Base-by-base conservation (phyloP, 495 filamentous ascomycete species). In the Lasiosphaeria miniovina region DNA sequence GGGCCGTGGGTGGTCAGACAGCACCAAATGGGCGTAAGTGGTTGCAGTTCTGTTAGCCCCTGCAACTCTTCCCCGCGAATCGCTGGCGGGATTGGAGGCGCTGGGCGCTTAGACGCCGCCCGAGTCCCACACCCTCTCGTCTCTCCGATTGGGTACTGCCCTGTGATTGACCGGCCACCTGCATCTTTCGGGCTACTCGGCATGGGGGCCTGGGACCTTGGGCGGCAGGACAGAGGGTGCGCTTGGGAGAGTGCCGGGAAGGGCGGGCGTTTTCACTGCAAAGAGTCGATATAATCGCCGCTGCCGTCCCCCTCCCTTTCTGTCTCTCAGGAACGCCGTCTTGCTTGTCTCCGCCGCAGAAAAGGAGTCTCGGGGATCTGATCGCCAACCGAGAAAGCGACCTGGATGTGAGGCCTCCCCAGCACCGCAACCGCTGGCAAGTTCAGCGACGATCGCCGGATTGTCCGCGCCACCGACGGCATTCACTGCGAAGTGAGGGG, bases 151-250 rank as follows among this genome's bases (percentile, higher is more conserved):
- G 68, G 68, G 61, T 61, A 51, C 46, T 8, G 4, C 8, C 11
- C 60, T 64, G 68, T 71, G 68, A 71, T 66, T 62, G 61, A 62
- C 65, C 54, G 61, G 36, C 68, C 57, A 58, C 63, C 59, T 52
- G 65, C 68, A 64, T 66, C 63, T 68, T 59, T 56, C 65, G 66
- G 65, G 58, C 63, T 63, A 52, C 49, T 65, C 58, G 57, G 61
- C 59, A 63, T 58, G 58, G 61, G 55, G 24, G 31, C 36, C 57
- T 60, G 56, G 62, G 38, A 54, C 6, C 49, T 48, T 35, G 63
- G 62, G 68, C 66, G 68, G 61, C 62, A 66, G 43, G 57, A 58
- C 48, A 9, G 48, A 12, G 3, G n/a, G 15, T 50, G 48, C 38
- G 9, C 41, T 15, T 12, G 11, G 41, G 41, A 11, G 41, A 45